Conservation (phyloP, 2,329 filamentous ascomycete genomes). For the Fusarium buharicum region DNA sequence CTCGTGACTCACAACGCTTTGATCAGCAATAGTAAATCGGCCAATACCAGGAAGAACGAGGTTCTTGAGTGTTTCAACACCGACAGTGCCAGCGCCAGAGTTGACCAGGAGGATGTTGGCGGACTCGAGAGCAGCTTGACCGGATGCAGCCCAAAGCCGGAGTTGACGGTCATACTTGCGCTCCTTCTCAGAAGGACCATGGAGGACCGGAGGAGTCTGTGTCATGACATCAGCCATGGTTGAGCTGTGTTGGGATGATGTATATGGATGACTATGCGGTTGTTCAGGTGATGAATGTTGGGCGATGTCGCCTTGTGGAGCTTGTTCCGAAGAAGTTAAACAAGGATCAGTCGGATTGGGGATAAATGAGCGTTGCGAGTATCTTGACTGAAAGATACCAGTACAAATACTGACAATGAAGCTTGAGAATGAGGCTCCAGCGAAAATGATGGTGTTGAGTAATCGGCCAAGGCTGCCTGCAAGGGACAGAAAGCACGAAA, state of each 20-base stretch:
- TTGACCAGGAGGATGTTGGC: conserved; percentile 93
- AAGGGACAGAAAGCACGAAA: background rate
- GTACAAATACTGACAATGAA: conserved; percentile 9
- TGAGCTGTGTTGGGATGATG: conserved; percentile 12
- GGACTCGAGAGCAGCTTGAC: conserved; percentile 89
- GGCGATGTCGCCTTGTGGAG: conserved; percentile 1
- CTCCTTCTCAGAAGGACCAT: conserved; percentile 69
- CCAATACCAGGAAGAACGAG: conserved; percentile 95
- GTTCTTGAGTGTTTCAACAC: conserved; percentile 94
- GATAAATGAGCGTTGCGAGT: conserved; percentile 22
- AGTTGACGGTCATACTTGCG: conserved; percentile 95
- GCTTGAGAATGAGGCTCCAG: conserved; percentile 6
- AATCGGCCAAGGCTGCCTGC: conserved; percentile 10
- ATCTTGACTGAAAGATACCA: conserved; percentile 2
- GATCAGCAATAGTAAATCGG: conserved; percentile 89
- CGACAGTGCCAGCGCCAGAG: conserved; percentile 85
- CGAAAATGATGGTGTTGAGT: conserved; percentile 19
- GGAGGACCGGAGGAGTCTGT: conserved; percentile 51
- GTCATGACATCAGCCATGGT: conserved; percentile 47
- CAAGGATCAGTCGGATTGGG: background rate
- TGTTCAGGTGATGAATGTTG: conserved; percentile 13
- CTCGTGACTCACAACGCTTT: conserved; percentile 76
- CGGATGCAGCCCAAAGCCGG: conserved; percentile 91
- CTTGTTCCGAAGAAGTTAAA: background rate
- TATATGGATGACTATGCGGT: background rate